Evolutionary conservation across 306 rosid species (phyloP), one percentile per base, ranked within the genome.

Genomic region (Quercus berberidifolia): DNA sequence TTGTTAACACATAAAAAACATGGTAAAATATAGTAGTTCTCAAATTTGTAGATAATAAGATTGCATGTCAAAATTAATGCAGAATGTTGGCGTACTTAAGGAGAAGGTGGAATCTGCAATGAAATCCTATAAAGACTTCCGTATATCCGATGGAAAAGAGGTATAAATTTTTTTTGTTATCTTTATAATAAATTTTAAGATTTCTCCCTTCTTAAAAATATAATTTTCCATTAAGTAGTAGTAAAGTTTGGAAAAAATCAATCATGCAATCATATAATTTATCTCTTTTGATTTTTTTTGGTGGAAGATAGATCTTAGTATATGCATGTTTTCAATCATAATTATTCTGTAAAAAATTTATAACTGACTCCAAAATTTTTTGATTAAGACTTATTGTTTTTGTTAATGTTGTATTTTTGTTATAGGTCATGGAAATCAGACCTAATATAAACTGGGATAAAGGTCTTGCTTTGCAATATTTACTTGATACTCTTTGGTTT

Each of bases 401-500:
- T 67, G 70, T 41, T 88, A 90, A 38, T 49, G 91, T 62, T 60
- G 31, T 91, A 90, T 51, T 18, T 90, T 65, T 51, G 49, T 69
- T 90, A 86, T 64, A 90, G 92, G 89, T 88, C 62, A 74, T 88
- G 75, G 94, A 90, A 77, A 88, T 90, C 73, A 81, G 90, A 3
- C 92, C 90, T 25, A 85, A 77, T 14, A 76, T 90, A 5, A 80
- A 83, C 10, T 90, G 92, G 92, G 85, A 88, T 35, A 90, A 90
- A 81, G 94, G 92, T 0, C 71, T 73, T 49, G 94, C 94, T 55
- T n/a, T 90, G 71, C 62, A 56, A 71, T 90, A 90, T 75, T 82
- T 90, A 70, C 89, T 90, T 15, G 83, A 75, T 70, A 86, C 89
- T 76, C 80, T 86, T 86, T 54, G 85, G 89, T 20, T 86, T 75